Conservation (phyloP, 2,329 filamentous ascomycete genomes). For the Aspergillus neoniger region DNA sequence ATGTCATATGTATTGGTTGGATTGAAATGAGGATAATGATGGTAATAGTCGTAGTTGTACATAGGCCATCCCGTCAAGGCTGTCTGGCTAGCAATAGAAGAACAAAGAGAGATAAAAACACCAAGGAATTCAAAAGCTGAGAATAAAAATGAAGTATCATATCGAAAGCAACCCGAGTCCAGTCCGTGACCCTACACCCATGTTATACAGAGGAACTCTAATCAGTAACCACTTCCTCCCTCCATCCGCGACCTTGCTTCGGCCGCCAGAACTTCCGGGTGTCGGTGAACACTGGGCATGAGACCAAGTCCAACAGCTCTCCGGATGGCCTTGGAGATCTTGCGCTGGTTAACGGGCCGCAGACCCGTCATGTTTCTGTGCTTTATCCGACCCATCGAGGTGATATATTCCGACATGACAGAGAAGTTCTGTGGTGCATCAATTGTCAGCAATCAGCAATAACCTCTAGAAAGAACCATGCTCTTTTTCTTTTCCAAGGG, state of each 20-base stretch:
- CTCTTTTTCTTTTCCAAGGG: conserved; percentile 11
- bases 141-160: background rate
- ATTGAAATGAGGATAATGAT: background rate
- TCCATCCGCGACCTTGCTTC: conserved; percentile 35
- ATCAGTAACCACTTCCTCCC: conserved; percentile 21
- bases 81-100: background rate
- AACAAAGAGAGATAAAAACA: background rate
- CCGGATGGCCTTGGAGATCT: conserved; percentile 88
- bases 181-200: background rate
- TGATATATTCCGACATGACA: conserved; percentile 86
- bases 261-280: conserved; percentile 73
- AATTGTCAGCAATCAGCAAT: conserved; percentile 12
- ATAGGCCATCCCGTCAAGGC: background rate
- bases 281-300: conserved; percentile 85
- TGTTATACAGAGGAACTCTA: background rate
- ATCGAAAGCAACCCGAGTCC: background rate
- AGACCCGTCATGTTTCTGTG: conserved; percentile 75
- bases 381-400: conserved; percentile 80
- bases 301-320: conserved; percentile 85
- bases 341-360: conserved; percentile 85
- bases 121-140: background rate
- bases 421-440: conserved; percentile 72
- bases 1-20: background rate
- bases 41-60: background rate
- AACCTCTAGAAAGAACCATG: background rate